These are phyloP conservation scores for Calophaca sinica DNA, from an alignment of 306 rosid genomes.

Conservation along the genomic window DNA sequence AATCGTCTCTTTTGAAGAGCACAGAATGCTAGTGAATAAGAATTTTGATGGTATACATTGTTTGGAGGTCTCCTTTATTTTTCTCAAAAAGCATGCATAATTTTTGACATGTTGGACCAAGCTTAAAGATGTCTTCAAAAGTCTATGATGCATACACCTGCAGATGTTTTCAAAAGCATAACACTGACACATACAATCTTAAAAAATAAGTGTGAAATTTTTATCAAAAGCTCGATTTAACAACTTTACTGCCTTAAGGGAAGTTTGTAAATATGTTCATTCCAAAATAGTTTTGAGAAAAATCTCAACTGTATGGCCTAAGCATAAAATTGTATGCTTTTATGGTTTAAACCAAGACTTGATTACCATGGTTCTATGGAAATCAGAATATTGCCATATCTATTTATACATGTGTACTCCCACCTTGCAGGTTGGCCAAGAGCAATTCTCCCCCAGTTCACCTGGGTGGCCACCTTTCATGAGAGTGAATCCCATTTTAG, in stretches of 20 bases:
- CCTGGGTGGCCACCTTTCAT: conserved; percentile 96
- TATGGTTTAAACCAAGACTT: conserved; percentile 20
- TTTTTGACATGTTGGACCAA: background rate
- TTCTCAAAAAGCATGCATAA: conserved; percentile 5
- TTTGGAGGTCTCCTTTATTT: conserved; percentile 14
- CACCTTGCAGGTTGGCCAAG: conserved; percentile 88
- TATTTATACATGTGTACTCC: conserved; percentile 31
- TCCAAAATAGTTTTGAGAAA: conserved; percentile 14
- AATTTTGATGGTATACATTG: background rate
- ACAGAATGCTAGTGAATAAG: conserved; percentile 14
- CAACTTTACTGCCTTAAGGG: conserved; percentile 4
- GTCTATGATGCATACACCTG: conserved; percentile 8
- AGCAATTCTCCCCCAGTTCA: conserved; percentile 97
- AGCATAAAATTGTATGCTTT: background rate
- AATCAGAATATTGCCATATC: conserved; percentile 6
- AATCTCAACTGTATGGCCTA: conserved; percentile 3
- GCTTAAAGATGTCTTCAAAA: conserved; percentile 14
- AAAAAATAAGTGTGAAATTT: conserved; percentile 1
- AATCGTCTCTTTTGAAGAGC: conserved; percentile 20
- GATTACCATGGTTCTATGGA: conserved; percentile 13
- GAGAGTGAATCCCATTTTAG: conserved; percentile 98
- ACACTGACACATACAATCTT: background rate
- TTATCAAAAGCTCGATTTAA: conserved; percentile 2
- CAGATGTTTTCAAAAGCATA: background rate
- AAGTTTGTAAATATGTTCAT: background rate